Conservation (phyloP, 2,329 filamentous ascomycete species). For the Aspergillus pseudoviridinutans region DNA sequence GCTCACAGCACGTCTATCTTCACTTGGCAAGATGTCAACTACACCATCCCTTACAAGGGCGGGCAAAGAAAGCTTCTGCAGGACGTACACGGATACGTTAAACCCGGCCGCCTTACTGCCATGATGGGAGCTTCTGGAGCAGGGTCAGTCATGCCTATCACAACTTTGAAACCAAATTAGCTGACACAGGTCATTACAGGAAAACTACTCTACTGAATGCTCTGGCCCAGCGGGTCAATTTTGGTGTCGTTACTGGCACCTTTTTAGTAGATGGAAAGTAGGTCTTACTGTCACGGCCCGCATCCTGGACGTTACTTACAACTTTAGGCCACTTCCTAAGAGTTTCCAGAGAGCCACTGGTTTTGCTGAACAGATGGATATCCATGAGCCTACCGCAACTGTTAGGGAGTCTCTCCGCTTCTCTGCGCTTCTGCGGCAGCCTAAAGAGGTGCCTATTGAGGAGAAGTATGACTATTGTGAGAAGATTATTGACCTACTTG, state of each 20-base stretch:
- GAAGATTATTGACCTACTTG: slow-evolving; percentile 63
- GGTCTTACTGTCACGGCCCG: slow-evolving; percentile 3
- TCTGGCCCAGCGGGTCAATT: slow-evolving; percentile 43
- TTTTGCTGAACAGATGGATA: slow-evolving; percentile 61
- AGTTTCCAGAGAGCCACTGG: slow-evolving; percentile 53
- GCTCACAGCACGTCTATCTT: slow-evolving; percentile 67
- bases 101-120: slow-evolving; percentile 71
- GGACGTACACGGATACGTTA: slow-evolving; percentile 67
- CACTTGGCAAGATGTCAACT: slow-evolving; percentile 83
- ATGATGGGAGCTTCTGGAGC: slow-evolving; percentile 74
- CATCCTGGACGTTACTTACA: slow-evolving; percentile 6
- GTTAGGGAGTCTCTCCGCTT: slow-evolving; percentile 65
- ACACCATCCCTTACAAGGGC: slow-evolving; percentile 52
- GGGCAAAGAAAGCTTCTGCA: slow-evolving; percentile 50
- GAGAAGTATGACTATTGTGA: slow-evolving; percentile 68
- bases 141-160: slow-evolving; percentile 26
- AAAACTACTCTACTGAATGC: slow-evolving; percentile 49
- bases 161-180: background rate
- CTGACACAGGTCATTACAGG: slow-evolving; percentile 20
- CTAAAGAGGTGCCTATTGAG: slow-evolving; percentile 50
- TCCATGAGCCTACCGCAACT: slow-evolving; percentile 63
- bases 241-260: slow-evolving; percentile 41
- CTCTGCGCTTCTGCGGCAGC: slow-evolving; percentile 62
- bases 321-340: slow-evolving; percentile 35
- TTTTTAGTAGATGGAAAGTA: slow-evolving; percentile 46